Evolutionary conservation across 305 asterid species (phyloP).

Genomic region (Euphrasia arctica): DNA sequence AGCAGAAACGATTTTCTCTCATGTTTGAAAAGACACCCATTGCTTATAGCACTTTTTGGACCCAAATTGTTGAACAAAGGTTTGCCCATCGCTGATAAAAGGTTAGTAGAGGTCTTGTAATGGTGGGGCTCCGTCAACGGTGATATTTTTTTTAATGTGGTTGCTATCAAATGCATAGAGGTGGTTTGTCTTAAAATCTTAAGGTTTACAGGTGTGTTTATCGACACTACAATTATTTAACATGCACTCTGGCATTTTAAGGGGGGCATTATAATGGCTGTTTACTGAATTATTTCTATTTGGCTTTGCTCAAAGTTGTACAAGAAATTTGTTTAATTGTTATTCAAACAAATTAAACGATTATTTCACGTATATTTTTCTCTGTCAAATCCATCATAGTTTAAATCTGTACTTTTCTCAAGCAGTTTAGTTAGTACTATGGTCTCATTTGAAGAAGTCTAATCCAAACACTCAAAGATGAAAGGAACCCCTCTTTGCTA

Average conservation of each 20-base stretch:
- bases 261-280: constrained; percentile 9
- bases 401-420: too few relatives aligned
- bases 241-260: background rate
- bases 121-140: constrained; percentile 11
- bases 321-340: background rate
- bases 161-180: constrained; percentile 1
- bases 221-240: constrained; percentile 9
- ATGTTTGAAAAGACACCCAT: constrained; percentile 62
- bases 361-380: too few relatives aligned
- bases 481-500: too few relatives aligned
- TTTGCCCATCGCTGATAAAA: constrained; percentile 25
- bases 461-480: too few relatives aligned
- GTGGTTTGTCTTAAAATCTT: constrained; percentile 24
- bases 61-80: constrained; percentile 38
- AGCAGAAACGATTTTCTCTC: constrained; percentile 59
- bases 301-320: background rate
- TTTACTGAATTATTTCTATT: constrained; percentile 18
- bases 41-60: constrained; percentile 72
- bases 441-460: too few relatives aligned
- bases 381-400: too few relatives aligned
- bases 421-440: too few relatives aligned
- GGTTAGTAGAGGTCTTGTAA: constrained; percentile 32
- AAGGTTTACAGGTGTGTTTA: constrained; percentile 3
- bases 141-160: constrained; percentile 10
- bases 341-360: background rate